Evolutionary conservation across 2,329 filamentous ascomycete genomes (phyloP).

Genomic region (Fusarium newnesense): DNA sequence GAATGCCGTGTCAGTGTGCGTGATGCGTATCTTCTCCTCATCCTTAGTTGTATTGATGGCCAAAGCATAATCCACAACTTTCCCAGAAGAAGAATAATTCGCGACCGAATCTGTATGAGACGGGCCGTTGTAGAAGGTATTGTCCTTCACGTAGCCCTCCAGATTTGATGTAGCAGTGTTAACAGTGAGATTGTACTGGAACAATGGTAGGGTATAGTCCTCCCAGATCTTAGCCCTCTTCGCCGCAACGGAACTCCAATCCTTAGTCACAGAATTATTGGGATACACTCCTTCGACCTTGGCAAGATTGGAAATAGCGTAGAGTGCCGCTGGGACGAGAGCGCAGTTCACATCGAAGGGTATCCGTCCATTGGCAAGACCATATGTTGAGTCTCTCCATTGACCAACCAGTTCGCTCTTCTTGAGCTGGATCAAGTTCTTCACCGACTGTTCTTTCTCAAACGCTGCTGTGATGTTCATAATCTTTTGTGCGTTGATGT

Average conservation of each 20-base stretch:
- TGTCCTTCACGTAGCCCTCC: conserved; percentile 55
- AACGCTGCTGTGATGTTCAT: conserved; percentile 67
- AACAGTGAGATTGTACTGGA: conserved; percentile 56
- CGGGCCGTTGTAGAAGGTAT: conserved; percentile 56
- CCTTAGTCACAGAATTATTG: conserved; percentile 42
- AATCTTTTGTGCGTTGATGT: conserved; percentile 66
- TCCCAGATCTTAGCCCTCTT: conserved; percentile 70
- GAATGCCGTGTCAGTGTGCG: conserved; percentile 74
- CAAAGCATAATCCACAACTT: conserved; percentile 64
- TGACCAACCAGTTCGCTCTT: conserved; percentile 65
- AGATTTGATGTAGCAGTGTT: conserved; percentile 59
- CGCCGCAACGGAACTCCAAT: conserved; percentile 59
- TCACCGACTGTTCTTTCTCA: conserved; percentile 58
- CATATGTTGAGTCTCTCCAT: conserved; percentile 71
- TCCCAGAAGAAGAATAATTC: conserved; percentile 47
- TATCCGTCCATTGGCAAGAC: conserved; percentile 70
- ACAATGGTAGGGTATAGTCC: conserved; percentile 67
- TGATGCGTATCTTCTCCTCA: conserved; percentile 62
- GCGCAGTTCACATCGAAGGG: conserved; percentile 74
- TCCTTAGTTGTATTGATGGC: conserved; percentile 64
- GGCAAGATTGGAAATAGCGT: conserved; percentile 65
- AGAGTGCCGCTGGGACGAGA: conserved; percentile 68
- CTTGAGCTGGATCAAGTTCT: conserved; percentile 69
- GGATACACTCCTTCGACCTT: conserved; percentile 60
- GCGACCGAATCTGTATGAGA: conserved; percentile 53